Conservation (phyloP, 306 rosid species). For the Sicyos edulis region DNA sequence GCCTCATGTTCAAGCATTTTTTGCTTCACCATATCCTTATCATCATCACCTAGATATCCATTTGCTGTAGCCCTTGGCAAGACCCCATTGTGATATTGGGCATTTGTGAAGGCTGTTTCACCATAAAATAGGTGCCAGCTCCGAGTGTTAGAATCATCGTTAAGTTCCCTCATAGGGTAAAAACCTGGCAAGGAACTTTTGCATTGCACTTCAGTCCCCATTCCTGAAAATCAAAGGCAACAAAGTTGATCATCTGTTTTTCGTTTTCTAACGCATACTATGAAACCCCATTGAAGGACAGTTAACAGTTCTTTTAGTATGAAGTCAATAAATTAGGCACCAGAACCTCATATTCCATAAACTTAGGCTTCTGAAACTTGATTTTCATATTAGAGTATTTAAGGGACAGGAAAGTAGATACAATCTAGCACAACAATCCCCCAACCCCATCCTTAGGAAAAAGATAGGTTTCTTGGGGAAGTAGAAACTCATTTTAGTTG, state of each 20-base stretch:
- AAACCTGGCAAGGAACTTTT: slow-evolving; percentile 59
- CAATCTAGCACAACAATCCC: too few relatives aligned
- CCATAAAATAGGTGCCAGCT: slow-evolving; percentile 61
- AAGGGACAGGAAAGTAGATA: neutral
- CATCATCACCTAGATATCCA: slow-evolving; percentile 35
- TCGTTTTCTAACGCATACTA: neutral
- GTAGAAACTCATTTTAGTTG: too few relatives aligned
- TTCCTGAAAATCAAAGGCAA: slow-evolving; percentile 38
- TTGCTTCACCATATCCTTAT: slow-evolving; percentile 63
- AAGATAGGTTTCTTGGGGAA: too few relatives aligned
- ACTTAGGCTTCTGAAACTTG: neutral
- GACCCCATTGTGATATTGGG: slow-evolving; percentile 50
- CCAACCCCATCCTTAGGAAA: too few relatives aligned
- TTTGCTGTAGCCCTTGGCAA: slow-evolving; percentile 38
- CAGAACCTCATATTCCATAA: neutral
- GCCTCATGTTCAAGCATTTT: slow-evolving; percentile 92
- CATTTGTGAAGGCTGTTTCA: slow-evolving; percentile 51
- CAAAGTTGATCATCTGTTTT: neutral
- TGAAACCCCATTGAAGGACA: neutral
- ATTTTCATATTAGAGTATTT: neutral
- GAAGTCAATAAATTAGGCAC: neutral
- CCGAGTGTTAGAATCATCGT: slow-evolving; percentile 77
- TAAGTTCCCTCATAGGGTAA: slow-evolving; percentile 86
- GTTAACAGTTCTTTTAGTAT: neutral
- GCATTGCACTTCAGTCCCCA: slow-evolving; percentile 92